Base-by-base conservation (phyloP, 371 early-diverging fungal genomes). In the Haplosporangium sp. region DNA sequence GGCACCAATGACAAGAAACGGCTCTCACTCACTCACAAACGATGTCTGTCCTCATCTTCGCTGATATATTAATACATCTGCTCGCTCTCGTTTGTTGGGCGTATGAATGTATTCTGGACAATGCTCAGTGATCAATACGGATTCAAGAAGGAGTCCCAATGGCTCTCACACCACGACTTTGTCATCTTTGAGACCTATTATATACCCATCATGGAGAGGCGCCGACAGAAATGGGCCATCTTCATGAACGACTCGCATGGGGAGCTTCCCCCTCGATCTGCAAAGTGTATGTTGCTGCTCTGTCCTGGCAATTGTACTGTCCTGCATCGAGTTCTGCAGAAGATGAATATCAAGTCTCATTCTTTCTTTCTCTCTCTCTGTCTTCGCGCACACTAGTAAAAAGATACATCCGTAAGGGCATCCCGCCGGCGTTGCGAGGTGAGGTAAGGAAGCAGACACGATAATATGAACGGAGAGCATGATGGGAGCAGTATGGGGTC, bases 321-420 rank as follows among this genome's bases (percentile, higher is more conserved):
- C 14, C 42, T 51, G 38, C 5, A 42, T 55, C 43, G 51, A 20
- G 38, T 20, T 18, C 47, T 53, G 16, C 13, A 21, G 50, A 52
- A 36, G 18, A 23, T 23, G 13, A 51, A 20, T 5, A 29, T 18
- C n/a, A 55, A 0, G 6, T 23, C 18, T 9, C 53, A 52, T 6
- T 42, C 23, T 29, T 51, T 41, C 23, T 53, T 20, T 42, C 38
- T 45, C n/a, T 42, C 38, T 41, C 29, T n/a, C 51, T 13, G 38
- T 67, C 13, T 11, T 56, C 21, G 7, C 12, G n/a, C n/a, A 7
- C 38, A 43, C 11, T 59, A 91, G 92, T 93, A 40, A 95, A 95
- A 64, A 83, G 94, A 50, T 91, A 91, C 62, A 87, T 95, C 47
- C 89, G 95, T 38, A 94, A 94, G 80, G 96, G 96, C 10, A 91